Evolutionary conservation across 495 filamentous ascomycete genomes (phyloP).

Genomic region (Rusavskia elegans): DNA sequence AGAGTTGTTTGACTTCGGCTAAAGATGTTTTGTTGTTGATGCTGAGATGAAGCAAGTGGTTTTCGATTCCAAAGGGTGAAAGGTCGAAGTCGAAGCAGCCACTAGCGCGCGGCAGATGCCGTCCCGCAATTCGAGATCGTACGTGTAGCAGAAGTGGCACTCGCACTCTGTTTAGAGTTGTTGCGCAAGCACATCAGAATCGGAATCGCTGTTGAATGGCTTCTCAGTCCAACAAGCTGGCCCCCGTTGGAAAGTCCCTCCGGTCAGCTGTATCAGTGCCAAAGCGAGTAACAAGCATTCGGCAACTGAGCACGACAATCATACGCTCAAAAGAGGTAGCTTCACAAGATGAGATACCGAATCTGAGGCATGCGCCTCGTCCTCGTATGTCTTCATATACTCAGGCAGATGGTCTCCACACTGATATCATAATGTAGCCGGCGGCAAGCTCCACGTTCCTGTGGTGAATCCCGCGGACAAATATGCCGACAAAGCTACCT

Average conservation of each 20-base stretch:
- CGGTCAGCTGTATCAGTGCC: not conserved
- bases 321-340: conserved; percentile 17
- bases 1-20: not conserved
- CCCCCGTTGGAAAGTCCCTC: not conserved
- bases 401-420: not conserved
- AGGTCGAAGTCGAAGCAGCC: not conserved
- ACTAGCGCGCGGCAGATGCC: not conserved
- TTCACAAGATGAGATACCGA: conserved; percentile 30
- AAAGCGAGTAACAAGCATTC: not conserved
- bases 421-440: conserved; percentile 24
- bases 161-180: too few species aligned
- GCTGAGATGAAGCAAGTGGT: not conserved
- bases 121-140: not conserved
- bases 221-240: not conserved
- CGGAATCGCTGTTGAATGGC: not conserved
- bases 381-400: conserved; percentile 32
- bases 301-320: conserved; percentile 12
- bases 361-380: conserved; percentile 50
- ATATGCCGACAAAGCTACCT: conserved; percentile 65
- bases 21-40: not conserved
- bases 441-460: conserved; percentile 54
- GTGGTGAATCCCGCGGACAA: conserved; percentile 88
- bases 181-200: too few species aligned
- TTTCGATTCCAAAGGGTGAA: not conserved
- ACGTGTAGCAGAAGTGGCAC: too few species aligned